Conservation (phyloP, 2,329 filamentous ascomycete species). For the Sporothrix protearum region DNA sequence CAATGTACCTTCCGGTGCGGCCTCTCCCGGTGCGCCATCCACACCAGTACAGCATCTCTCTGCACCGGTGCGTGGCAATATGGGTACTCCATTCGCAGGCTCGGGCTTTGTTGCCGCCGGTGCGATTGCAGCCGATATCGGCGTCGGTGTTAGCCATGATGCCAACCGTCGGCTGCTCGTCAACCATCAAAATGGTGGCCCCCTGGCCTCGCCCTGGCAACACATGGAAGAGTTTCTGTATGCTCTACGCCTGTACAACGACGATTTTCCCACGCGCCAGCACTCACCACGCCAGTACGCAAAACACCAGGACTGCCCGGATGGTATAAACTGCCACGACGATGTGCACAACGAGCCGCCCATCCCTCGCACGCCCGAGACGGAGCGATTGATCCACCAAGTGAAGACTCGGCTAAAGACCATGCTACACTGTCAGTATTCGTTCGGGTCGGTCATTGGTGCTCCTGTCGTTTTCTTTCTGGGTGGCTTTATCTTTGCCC, state of each 20-base stretch:
- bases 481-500: slow-evolving; percentile 32
- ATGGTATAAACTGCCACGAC: background rate
- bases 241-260: slow-evolving; percentile 28
- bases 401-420: slow-evolving; percentile 30
- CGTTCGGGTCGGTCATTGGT: slow-evolving; percentile 32
- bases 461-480: slow-evolving; percentile 33
- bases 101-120: slow-evolving; percentile 17
- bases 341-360: slow-evolving; percentile 23
- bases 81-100: slow-evolving; percentile 7
- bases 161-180: slow-evolving; percentile 10
- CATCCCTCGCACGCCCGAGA: slow-evolving; percentile 16
- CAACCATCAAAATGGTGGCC: slow-evolving; percentile 14
- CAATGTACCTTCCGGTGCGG: background rate
- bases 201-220: slow-evolving; percentile 30
- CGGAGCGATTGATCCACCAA: slow-evolving; percentile 20
- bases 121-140: slow-evolving; percentile 14
- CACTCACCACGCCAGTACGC: slow-evolving; percentile 29
- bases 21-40: background rate
- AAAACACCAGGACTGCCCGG: slow-evolving; percentile 6
- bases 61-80: background rate
- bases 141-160: slow-evolving; percentile 15
- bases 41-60: background rate
- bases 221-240: slow-evolving; percentile 32
- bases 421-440: slow-evolving; percentile 32
- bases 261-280: slow-evolving; percentile 20